Evolutionary conservation across 1,139 yeast genomes (phyloP), one percentile per base, ranked within the genome.

Genomic region (Kurtzmaniella quercitrusa): DNA sequence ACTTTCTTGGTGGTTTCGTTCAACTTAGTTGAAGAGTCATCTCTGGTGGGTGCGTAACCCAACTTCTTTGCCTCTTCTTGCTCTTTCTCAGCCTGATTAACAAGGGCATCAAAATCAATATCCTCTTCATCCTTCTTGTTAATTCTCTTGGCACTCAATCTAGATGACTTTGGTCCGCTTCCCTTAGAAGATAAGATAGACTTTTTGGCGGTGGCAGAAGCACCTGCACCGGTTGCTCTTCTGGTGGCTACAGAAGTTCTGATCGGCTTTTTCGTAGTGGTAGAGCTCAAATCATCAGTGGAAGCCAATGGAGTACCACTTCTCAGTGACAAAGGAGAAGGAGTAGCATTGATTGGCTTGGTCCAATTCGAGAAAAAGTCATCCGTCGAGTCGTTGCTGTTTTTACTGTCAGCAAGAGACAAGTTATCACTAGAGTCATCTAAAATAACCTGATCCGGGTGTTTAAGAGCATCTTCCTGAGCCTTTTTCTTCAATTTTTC

Each of bases 281-380:
- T 50, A 21, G 60, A 50, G 34, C 58, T 37, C 50, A 65, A 59
- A 49, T 66, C 71, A 38, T 67, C 74, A 12, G 68, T 58, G 2
- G 76, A 66, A 9, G 67, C 67, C 32, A 62, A 54, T 16, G 83
- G 83, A 1, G 82, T 76, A 34, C 60, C 59, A 38, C 66, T 67
- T 46, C 76, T 66, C 11, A 86, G 78, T 5, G 68, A 67, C 45
- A 78, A 60, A 12, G 81, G 78, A 11, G 87, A 79, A 12, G 87
- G 81, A 3, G 80, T 68, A 18, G 67, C 54, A 43, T 60, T 60
- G 41, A 78, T 65, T 20, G 95, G 93, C 58, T 88, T 87, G 47
- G 88, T 88, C 95, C 96, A 89, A 60, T 80, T 84, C 44, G 95
- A 77, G 66, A 94, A 93, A 63, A 93, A 93, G 61, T 89, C 97